Percentiles rank a stretch among this genome's conserved stretches.
Conservation (phyloP, 352 stramenopile genomes). For the Globisporangium barbulae region DNA sequence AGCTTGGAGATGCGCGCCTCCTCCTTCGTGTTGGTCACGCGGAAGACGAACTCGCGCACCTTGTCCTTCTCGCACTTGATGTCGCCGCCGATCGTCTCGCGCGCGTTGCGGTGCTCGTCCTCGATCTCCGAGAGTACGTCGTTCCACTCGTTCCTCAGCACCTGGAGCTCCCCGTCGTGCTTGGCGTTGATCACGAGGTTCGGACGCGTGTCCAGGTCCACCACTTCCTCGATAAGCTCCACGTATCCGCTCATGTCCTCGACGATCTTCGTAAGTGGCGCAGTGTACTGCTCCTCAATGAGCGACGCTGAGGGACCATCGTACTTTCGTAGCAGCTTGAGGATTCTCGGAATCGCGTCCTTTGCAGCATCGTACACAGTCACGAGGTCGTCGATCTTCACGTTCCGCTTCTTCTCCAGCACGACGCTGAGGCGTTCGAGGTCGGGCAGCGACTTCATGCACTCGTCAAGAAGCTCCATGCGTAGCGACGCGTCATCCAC, state of each 20-base stretch:
- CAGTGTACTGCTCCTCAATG: constrained; percentile 45
- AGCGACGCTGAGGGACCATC: constrained; percentile 35
- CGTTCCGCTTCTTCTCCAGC: constrained; percentile 67
- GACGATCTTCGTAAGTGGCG: constrained; percentile 54
- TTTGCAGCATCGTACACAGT: constrained; percentile 81
- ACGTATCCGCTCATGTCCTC: constrained; percentile 63
- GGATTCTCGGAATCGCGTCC: constrained; percentile 60
- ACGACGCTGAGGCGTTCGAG: constrained; percentile 64
- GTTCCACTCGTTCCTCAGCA: constrained; percentile 74
- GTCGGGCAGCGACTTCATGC: constrained; percentile 83
- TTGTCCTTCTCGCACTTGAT: constrained; percentile 94
- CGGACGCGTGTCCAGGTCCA: constrained; percentile 77
- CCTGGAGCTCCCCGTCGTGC: constrained; percentile 78
- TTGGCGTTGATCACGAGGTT: constrained; percentile 81
- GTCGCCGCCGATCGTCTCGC: constrained; percentile 65
- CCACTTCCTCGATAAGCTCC: constrained; percentile 76
- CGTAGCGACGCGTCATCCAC: constrained; percentile 86
- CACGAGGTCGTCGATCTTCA: constrained; percentile 79
- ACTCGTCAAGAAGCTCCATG: constrained; percentile 87
- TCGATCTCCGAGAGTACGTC: constrained; percentile 74
- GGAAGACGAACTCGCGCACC: constrained; percentile 91
- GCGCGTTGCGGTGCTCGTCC: constrained; percentile 63
- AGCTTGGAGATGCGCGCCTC: constrained; percentile 89
- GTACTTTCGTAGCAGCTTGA: constrained; percentile 46
- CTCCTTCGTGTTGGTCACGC: constrained; percentile 92